Evolutionary conservation across 176 grass and related monocot species (phyloP).

Genomic region (Ampelocalamus luodianensis): DNA sequence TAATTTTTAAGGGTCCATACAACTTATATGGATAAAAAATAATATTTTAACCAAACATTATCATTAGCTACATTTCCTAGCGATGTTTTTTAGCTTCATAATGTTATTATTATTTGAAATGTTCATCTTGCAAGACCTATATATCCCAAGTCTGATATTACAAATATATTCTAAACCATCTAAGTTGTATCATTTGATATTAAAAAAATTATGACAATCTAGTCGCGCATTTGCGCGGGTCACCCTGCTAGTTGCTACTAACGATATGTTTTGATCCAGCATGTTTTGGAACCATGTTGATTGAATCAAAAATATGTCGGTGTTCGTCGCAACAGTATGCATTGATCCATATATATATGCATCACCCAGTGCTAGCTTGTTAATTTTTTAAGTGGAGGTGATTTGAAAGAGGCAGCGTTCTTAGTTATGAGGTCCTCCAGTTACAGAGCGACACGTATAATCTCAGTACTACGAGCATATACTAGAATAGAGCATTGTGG

Average conservation of each 20-base stretch:
- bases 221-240: too few species aligned
- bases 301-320: not conserved
- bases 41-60: too few species aligned
- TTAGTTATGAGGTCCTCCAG: not conserved
- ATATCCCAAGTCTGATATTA: too few species aligned
- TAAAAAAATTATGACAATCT: too few species aligned
- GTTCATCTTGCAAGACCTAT: too few species aligned
- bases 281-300: not conserved
- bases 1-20: too few species aligned
- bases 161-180: too few species aligned
- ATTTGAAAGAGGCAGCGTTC: not conserved
- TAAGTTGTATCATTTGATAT: too few species aligned
- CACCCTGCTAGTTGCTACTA: not conserved
- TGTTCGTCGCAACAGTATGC: not conserved
- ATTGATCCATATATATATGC: not conserved
- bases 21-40: too few species aligned
- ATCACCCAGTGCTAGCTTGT: not conserved
- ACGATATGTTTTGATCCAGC: not conserved
- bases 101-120: too few species aligned
- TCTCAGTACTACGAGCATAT: not conserved
- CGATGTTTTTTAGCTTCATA: too few species aligned
- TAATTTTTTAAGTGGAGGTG: not conserved
- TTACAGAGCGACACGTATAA: slow-evolving; percentile 9
- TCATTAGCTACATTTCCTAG: too few species aligned
- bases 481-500: not conserved